Percentiles rank a stretch among this genome's conserved stretches.
Evolutionary conservation across 2,329 filamentous ascomycete species (phyloP).

Genomic region (Fusarium tupiense): DNA sequence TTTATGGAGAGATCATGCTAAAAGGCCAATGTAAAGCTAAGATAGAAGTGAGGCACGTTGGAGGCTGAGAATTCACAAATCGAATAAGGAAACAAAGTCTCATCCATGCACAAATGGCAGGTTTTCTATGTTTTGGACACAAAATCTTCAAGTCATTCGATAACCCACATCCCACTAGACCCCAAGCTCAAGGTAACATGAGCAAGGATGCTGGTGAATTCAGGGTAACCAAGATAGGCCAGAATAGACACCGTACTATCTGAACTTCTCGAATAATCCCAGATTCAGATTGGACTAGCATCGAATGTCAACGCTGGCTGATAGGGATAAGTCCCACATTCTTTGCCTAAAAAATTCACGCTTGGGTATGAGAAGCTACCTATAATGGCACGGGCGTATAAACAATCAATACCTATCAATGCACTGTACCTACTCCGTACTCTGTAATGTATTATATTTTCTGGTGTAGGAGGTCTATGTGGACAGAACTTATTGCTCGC

Average conservation of each 20-base stretch:
- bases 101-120: neutral
- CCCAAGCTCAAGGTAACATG: slow-evolving; percentile 3
- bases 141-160: slow-evolving; percentile 23
- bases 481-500: neutral
- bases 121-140: neutral
- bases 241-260: neutral
- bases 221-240: neutral
- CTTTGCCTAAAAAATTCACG: neutral
- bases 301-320: neutral
- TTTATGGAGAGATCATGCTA: neutral
- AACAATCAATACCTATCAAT: neutral
- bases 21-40: neutral
- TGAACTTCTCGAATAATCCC: slow-evolving; percentile 18
- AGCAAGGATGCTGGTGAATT: neutral
- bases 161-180: slow-evolving; percentile 27
- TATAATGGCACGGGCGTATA: neutral
- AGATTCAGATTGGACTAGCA: slow-evolving; percentile 9
- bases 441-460: neutral
- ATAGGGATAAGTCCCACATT: slow-evolving; percentile 10
- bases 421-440: neutral
- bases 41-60: slow-evolving; percentile 7
- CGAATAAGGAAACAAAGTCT: neutral
- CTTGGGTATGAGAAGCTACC: neutral
- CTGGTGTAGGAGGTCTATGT: neutral
- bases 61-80: neutral